phyloP scores from a whole-genome alignment of 306 rosid genomes.

The Cicer judaicum region DNA sequence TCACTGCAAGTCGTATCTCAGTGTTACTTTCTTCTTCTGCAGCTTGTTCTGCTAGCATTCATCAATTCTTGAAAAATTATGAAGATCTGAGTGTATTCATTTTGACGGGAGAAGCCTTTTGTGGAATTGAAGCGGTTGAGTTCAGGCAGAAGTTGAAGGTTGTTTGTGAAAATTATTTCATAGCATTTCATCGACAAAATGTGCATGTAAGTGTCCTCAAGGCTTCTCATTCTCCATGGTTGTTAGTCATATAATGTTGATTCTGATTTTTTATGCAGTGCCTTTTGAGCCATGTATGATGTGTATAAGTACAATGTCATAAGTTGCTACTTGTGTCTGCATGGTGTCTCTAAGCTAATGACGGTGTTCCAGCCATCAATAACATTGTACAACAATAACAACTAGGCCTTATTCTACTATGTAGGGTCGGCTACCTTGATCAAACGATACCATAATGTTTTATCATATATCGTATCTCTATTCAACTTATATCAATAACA shows the following conservation, averaged over 20 bases:
- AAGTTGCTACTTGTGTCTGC: slow-evolving; percentile 27
- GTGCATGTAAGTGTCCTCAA: slow-evolving; percentile 74
- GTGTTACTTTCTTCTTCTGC: slow-evolving; percentile 92
- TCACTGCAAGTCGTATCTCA: slow-evolving; percentile 88
- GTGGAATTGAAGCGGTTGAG: slow-evolving; percentile 96
- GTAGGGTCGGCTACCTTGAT: too few species aligned
- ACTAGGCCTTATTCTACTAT: too few species aligned
- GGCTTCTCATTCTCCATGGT: slow-evolving; percentile 38
- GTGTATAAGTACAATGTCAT: slow-evolving; percentile 35
- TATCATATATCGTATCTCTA: too few species aligned
- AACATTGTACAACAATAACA: not conserved
- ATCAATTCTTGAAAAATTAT: slow-evolving; percentile 93
- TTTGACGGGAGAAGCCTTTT: slow-evolving; percentile 97
- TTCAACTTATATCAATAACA: too few species aligned
- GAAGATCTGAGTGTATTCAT: slow-evolving; percentile 90
- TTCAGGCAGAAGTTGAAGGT: slow-evolving; percentile 93
- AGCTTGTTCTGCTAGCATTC: slow-evolving; percentile 84
- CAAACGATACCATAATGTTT: too few species aligned
- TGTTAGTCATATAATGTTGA: slow-evolving; percentile 38
- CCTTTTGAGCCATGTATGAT: slow-evolving; percentile 37
- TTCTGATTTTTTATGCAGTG: slow-evolving; percentile 26
- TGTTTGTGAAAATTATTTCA: slow-evolving; percentile 94
- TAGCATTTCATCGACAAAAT: slow-evolving; percentile 90
- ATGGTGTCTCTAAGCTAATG: slow-evolving; percentile 2
- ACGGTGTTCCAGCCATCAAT: slow-evolving; percentile 31